Evolutionary conservation across 139 green algal genomes (phyloP), one percentile per base, ranked within the genome.

Genomic region (Closterium sp.): DNA sequence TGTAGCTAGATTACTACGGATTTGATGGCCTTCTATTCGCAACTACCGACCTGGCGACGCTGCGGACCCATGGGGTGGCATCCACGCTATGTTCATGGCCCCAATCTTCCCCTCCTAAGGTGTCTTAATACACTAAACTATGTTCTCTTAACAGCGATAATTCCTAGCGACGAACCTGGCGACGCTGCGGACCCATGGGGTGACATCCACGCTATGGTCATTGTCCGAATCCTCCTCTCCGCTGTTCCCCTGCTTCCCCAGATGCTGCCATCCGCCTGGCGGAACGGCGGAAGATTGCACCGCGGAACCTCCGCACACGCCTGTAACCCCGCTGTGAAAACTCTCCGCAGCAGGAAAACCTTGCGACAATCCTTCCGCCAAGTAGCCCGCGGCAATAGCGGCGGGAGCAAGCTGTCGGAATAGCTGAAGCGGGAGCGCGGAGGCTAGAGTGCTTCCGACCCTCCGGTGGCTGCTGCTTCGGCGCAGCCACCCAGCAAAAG

Each of bases 151-250:
- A n/a, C n/a, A n/a, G n/a, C n/a, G n/a, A n/a, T n/a, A n/a, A n/a
- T n/a, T n/a, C n/a, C n/a, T 28, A 23, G 25, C 84, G 5, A 34
- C 84, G 19, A 2, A 87, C 84, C 84, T 87, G 84, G 84, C 84
- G 84, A 87, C 84, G 25, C 84, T 34, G 84, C 84, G 84, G 84
- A 87, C 32, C 84, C 84, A 87, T 30, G 84, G 84, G 2, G 84
- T 87, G 84, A 87, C 84, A 12, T 33, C 84, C 84, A 76, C 55
- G 55, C 55, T 76, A 76, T 76, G 55, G 55, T 76, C 55, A 76
- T 76, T 76, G 55, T 76, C 55, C 55, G 55, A 76, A 4, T 76
- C 55, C 55, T 76, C 55, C 55, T 76, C 55, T 19, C 55, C 55
- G 55, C 55, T 76, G 55, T 28, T 19, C 55, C 55, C 55, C 55